These are phyloP conservation scores for Begonia peltatifolia DNA, from an alignment of 306 rosid genomes.

Conservation along the genomic window DNA sequence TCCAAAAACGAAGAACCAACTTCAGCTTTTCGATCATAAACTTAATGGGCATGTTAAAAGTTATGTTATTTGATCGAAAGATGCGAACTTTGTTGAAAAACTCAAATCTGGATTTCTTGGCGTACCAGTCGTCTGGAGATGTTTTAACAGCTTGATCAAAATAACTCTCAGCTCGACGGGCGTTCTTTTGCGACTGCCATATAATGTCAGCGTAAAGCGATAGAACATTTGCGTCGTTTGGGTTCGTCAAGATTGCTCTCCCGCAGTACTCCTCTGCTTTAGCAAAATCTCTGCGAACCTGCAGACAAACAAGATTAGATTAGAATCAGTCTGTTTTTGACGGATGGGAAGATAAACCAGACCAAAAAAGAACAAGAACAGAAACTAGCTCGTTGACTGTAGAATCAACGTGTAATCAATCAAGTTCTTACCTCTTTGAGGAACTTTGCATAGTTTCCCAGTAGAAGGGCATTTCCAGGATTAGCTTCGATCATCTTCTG, in stretches of 20 bases:
- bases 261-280: conserved; percentile 61
- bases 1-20: too few species aligned
- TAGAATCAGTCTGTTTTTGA: neutral
- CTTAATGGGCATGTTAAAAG: neutral
- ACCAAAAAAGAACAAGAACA: neutral
- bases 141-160: conserved; percentile 55
- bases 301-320: conserved; percentile 1
- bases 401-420: neutral
- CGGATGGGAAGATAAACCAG: too few species aligned
- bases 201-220: conserved; percentile 52
- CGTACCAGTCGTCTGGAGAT: conserved; percentile 57
- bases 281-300: conserved; percentile 51
- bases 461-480: conserved; percentile 59
- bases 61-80: too few species aligned
- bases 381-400: neutral
- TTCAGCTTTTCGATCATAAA: neutral
- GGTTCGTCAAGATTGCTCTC: conserved; percentile 59
- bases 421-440: conserved; percentile 46
- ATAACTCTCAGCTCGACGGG: conserved; percentile 49
- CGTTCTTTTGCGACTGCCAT: conserved; percentile 53
- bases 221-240: conserved; percentile 39
- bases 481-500: conserved; percentile 57
- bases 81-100: too few species aligned
- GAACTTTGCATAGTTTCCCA: conserved; percentile 78
- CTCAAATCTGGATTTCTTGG: neutral